phyloP scores from a whole-genome alignment of 2,329 filamentous ascomycete genomes.

The Fusarium abutilonis region DNA sequence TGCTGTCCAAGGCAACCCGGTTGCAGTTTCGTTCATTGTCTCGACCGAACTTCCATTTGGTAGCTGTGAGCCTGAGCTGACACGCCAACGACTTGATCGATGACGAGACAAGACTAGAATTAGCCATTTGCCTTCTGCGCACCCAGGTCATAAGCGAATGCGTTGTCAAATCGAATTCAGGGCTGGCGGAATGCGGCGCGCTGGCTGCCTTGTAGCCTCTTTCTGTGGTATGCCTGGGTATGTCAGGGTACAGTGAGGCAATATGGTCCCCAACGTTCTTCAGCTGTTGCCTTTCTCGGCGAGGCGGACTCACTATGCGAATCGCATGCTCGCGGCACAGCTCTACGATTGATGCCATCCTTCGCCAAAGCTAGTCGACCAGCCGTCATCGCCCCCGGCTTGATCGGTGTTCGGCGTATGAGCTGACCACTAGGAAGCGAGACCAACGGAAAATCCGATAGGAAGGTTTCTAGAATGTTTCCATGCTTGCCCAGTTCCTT shows the following conservation, averaged over 20 bases:
- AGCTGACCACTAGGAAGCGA: constrained; percentile 17
- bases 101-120: neutral
- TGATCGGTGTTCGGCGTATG: constrained; percentile 16
- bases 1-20: constrained; percentile 7
- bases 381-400: constrained; percentile 13
- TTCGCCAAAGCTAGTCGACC: constrained; percentile 8
- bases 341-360: constrained; percentile 7
- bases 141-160: constrained; percentile 1
- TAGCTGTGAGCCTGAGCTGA: constrained; percentile 19
- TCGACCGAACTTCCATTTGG: constrained; percentile 1
- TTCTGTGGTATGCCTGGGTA: neutral
- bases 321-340: constrained; percentile 29
- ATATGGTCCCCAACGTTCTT: constrained; percentile 8
- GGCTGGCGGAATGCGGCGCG: constrained; percentile 23
- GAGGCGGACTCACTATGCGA: constrained; percentile 9
- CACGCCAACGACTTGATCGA: constrained; percentile 22
- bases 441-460: constrained; percentile 30
- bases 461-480: constrained; percentile 44
- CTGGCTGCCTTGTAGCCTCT: constrained; percentile 10
- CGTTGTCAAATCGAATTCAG: constrained; percentile 8
- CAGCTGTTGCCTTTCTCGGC: constrained; percentile 16
- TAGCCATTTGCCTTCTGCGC: neutral
- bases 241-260: neutral
- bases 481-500: constrained; percentile 14
- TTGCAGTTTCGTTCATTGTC: constrained; percentile 22